Base-by-base conservation (phyloP, 1,284 basidiomycete genomes). In the Pseudozyma sp. region DNA sequence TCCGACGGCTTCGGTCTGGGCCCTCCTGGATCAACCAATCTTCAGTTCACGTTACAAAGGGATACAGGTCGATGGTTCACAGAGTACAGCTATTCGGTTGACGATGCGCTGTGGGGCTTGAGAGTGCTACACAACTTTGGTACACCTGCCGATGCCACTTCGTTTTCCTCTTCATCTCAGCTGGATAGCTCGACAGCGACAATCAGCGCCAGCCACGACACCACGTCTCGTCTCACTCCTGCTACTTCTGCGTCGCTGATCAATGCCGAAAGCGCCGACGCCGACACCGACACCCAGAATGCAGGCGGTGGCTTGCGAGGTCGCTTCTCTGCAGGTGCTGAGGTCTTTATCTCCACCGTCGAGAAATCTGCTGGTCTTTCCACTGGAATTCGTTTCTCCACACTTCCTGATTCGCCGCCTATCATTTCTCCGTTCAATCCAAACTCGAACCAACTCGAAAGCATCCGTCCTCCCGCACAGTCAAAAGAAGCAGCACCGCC, bases 341-440 rank as follows among this genome's bases (percentile, higher is more conserved):
- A 99, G 84, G 86, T 97, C 11, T 99, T 97, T 85, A 90, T 97
- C 80, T 96, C 93, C 71, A 91, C 93, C 3, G 93, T 93, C 81
- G 94, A 97, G 86, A 90, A 91, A 79, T 96, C 93, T 80, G 94
- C 93, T 0, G 96, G 96, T 78, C 93, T 97, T 1, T 97, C 95
- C 2, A 94, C 94, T 14, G 96, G 94, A 3, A 88, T 97, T 49
- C 90, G 94, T 13, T 98, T 97, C 85, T 93, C 93, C 4, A 97
- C 94, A 3, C 86, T 95, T 1, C 92, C 93, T 1, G 92, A 94
- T 75, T 88, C 90, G 0, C 52, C 55, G 10, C n/a, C 19, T 11
- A 18, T 36, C n/a, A 39, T 35, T 0, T 16, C 52, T 18, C 55
- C 59, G 5, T 51, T 63, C 45, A 48, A 31, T 31, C 58, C 42